A percentile compares a stretch with the other conserved stretches of the same genome.
Evolutionary conservation across 2,329 filamentous ascomycete genomes (phyloP).

Genomic region (Raffaelea albimanens): DNA sequence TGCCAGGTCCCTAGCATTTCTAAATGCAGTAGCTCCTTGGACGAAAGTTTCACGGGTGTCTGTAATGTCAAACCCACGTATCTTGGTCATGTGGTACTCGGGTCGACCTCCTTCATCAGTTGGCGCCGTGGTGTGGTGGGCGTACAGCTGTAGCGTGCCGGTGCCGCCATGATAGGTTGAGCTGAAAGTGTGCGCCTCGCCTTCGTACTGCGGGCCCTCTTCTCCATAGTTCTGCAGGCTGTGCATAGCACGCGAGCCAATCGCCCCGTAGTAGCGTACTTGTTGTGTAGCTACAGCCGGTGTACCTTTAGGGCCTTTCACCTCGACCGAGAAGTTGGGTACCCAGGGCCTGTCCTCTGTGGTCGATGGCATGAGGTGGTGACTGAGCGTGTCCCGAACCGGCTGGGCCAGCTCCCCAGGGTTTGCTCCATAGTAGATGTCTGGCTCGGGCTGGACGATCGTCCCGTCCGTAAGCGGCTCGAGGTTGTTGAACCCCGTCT

Average conservation of each 20-base stretch:
- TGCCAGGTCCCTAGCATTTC: conserved; percentile 29
- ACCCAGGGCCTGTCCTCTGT: conserved; percentile 19
- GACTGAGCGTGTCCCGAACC: conserved; percentile 16
- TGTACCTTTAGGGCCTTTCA: conserved; percentile 22
- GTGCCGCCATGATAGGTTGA: no score
- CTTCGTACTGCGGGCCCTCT: conserved; percentile 23
- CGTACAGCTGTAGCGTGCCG: conserved; percentile 27
- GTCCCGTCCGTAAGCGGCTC: conserved; percentile 22
- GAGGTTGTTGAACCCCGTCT: conserved; percentile 24
- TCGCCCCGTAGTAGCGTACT: conserved; percentile 27
- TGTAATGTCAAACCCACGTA: conserved; percentile 20
- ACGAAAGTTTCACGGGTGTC: conserved; percentile 19
- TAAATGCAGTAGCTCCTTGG: no score
- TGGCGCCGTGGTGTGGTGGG: conserved; percentile 25
- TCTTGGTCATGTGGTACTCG: conserved; percentile 31
- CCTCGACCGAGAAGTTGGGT: no score
- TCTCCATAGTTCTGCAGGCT: conserved; percentile 24
- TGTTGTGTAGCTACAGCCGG: conserved; percentile 21
- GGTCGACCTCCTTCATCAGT: conserved; percentile 19
- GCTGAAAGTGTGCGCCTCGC: conserved; percentile 27
- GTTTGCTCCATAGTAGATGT: conserved; percentile 22
- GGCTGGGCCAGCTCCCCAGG: conserved; percentile 16
- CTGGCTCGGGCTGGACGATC: conserved; percentile 19
- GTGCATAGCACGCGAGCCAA: no score
- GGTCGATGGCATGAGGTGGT: conserved; percentile 23